Percentiles rank a stretch among this genome's conserved stretches.
These are phyloP conservation scores for Fusarium siculi DNA, from an alignment of 2,329 filamentous ascomycete species.

Conservation along the genomic window DNA sequence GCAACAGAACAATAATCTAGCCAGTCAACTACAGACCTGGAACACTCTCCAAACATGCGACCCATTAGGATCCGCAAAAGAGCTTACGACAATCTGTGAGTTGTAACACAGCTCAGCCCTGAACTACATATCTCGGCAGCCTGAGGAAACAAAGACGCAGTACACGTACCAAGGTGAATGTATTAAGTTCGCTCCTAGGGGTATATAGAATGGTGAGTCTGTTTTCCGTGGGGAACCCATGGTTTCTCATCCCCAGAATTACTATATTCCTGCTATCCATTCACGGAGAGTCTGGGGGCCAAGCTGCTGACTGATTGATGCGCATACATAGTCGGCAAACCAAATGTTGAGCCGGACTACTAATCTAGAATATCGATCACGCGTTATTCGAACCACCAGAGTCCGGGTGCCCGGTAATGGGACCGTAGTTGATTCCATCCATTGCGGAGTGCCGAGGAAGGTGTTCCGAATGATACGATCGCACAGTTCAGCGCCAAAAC, in stretches of 20 bases:
- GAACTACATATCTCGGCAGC: background rate
- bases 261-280: background rate
- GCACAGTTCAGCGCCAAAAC: constrained; percentile 12
- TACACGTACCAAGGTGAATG: background rate
- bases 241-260: constrained; percentile 15
- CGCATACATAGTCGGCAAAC: background rate
- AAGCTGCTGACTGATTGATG: background rate
- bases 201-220: background rate
- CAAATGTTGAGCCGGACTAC: constrained; percentile 10
- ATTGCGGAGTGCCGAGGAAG: constrained; percentile 36
- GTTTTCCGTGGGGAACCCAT: constrained; percentile 20
- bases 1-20: background rate
- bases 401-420: background rate
- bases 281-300: constrained; percentile 5
- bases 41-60: constrained; percentile 4
- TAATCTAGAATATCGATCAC: constrained; percentile 28
- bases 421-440: background rate
- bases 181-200: background rate
- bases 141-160: background rate
- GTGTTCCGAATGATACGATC: constrained; percentile 35
- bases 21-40: background rate
- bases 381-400: constrained; percentile 28
- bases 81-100: constrained; percentile 3
- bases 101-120: background rate
- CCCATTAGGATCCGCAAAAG: constrained; percentile 7